Base-by-base conservation (phyloP, 495 filamentous ascomycete genomes). In the Durotheca rogersii region DNA sequence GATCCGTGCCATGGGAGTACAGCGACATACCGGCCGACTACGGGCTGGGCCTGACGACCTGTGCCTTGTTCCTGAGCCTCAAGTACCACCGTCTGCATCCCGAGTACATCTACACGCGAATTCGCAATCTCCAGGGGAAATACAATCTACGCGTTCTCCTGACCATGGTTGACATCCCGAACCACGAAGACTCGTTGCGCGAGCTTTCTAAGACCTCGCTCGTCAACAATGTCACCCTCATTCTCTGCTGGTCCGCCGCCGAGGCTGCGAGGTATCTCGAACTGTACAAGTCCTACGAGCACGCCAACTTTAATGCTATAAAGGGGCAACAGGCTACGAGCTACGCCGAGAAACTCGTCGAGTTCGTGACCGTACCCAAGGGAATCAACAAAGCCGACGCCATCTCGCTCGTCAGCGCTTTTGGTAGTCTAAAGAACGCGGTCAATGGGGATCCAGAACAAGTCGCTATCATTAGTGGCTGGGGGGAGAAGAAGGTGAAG, bases 1-100 rank as follows among this genome's bases (percentile, higher is more conserved):
- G 83, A 39, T 81, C 85, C 2, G 69, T 95, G n/a, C 81, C 90
- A 1, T 99, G 93, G 93, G 93, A 97, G 69, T 99, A 95, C 65
- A 87, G 87, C 31, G 90, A 96, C 64, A 96, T 95, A 6, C 86
- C 86, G 0, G 87, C 92, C 12, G 93, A 99, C 69, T 99, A 95
- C 62, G 86, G 88, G 6, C 75, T 99, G 2, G 93, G 93, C 4
- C 60, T 74, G 16, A 96, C 90, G 1, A 92, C 92, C 12, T 96
- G 92, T 54, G 90, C 87, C 1, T 75, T 99, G 5, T 99, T 97
- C 61, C 77, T 98, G 11, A 91, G 86, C 18, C 78, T 99, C 23
- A 99, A 99, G 68, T 99, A 99, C 68, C 93, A 98, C 67, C 89
- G 93, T 7, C 72, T 96, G 36, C 94, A 99, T 67, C 93, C 93